Evolutionary conservation across 495 filamentous ascomycete species (phyloP), one percentile per base, ranked within the genome.

Genomic region (Aspergillus incahuasiensis): DNA sequence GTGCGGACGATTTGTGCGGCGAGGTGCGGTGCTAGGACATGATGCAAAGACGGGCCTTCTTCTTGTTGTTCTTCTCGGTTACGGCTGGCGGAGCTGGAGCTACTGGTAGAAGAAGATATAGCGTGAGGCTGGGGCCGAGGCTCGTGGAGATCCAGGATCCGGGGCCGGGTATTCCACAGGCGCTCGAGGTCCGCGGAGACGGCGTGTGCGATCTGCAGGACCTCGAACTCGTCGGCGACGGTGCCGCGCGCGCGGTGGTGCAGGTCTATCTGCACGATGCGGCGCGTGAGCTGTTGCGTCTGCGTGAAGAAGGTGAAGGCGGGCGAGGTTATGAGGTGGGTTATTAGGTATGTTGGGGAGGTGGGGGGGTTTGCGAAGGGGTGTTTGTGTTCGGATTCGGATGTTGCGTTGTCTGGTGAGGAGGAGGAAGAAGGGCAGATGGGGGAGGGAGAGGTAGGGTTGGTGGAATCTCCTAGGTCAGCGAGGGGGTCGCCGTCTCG

Each of bases 191-290:
- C 70, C 12, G 72, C 70, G 32, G 68, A 64, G 15, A 74, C 63
- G 60, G 68, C 65, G 54, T 74, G 72, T 9, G 72, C 72, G 16
- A 74, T 69, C 39, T 73, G 68, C 38, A 74, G 67, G 21, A 74
- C 72, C 49, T 73, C 72, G 54, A 72, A 74, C 56, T 74, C 72
- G 43, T 74, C 72, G 48, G 61, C 67, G 16, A 74, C 66, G 1
- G 72, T 73, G 25, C 72, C 72, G 16, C 72, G 70, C 28, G 65
- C 70, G 56, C 72, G 72, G 49, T 74, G 72, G 46, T 74, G 72
- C 18, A 74, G 61, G 55, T 74, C 72, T 16, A 74, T 72, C 20
- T 56, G 60, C 25, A 74, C 63, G 11, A 74, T 74, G 7, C 70
- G 68, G 1, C 72, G 68, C 18, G 71, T 64, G 16, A 73, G 59